These are phyloP conservation scores for Aspergillus egyptiacus DNA, from an alignment of 495 filamentous ascomycete genomes.

Conservation along the genomic window DNA sequence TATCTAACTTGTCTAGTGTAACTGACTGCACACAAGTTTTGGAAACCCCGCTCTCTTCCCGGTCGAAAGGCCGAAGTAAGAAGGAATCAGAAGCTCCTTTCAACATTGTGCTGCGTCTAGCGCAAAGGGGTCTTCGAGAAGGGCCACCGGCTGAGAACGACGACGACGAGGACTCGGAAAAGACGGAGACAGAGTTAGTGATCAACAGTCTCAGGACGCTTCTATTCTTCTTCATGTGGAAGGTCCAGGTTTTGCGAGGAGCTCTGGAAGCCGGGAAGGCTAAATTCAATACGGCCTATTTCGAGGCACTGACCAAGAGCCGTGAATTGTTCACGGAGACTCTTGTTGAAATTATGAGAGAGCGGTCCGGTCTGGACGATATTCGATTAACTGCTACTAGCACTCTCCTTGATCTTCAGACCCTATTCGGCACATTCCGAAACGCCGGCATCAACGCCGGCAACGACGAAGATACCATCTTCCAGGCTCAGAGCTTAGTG, in stretches of 20 bases:
- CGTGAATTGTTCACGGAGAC: conserved; percentile 50
- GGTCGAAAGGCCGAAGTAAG: conserved; percentile 47
- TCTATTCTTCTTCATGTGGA: conserved; percentile 95
- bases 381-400: conserved; percentile 70
- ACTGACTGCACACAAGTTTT: conserved; percentile 68
- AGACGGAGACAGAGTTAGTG: conserved; percentile 69
- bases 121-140: conserved; percentile 57
- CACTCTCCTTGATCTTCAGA: conserved; percentile 70
- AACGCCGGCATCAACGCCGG: conserved; percentile 34
- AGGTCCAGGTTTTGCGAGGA: conserved; percentile 50
- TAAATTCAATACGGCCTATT: conserved; percentile 47
- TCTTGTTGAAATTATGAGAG: conserved; percentile 58
- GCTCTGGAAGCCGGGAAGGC: conserved; percentile 34
- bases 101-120: conserved; percentile 60
- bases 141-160: conserved; percentile 26
- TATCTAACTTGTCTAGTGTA: conserved; percentile 76
- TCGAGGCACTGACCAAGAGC: conserved; percentile 39
- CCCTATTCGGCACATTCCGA: conserved; percentile 69
- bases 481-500: conserved; percentile 55
- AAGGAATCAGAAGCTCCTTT: conserved; percentile 47
- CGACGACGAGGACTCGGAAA: conserved; percentile 57
- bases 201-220: conserved; percentile 63
- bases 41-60: conserved; percentile 47
- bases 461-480: conserved; percentile 43
- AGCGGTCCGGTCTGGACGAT: conserved; percentile 57